Percentiles rank a stretch among this genome's conserved stretches.
These are phyloP conservation scores for Magnaporthiopsis rhizophila DNA, from an alignment of 2,329 filamentous ascomycete species.

Conservation along the genomic window DNA sequence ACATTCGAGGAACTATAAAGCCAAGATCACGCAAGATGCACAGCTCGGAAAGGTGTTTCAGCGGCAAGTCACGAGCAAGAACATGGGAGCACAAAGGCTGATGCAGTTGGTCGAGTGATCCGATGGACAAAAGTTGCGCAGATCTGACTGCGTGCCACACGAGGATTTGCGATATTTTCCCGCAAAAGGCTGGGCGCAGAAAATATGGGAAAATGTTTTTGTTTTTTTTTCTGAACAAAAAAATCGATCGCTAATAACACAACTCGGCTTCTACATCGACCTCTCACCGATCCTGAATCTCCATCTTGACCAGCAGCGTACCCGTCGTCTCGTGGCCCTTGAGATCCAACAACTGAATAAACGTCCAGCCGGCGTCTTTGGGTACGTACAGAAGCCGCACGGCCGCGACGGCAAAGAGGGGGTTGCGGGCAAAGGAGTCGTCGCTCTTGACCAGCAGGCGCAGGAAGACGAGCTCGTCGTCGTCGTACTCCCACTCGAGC, in stretches of 20 bases:
- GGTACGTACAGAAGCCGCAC: conserved; percentile 49
- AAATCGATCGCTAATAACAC: neutral
- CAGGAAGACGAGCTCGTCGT: conserved; percentile 58
- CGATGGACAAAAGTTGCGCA: too few relatives aligned
- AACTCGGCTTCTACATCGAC: neutral
- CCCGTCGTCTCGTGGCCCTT: conserved; percentile 57
- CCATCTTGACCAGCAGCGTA: conserved; percentile 53
- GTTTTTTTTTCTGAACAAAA: too few relatives aligned
- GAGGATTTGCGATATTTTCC: too few relatives aligned
- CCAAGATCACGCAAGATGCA: too few relatives aligned
- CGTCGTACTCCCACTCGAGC: conserved; percentile 60
- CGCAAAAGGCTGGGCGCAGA: too few relatives aligned
- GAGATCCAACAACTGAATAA: conserved; percentile 57
- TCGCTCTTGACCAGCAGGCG: conserved; percentile 61
- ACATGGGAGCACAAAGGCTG: too few relatives aligned
- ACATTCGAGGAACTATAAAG: too few relatives aligned
- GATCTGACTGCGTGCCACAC: too few relatives aligned
- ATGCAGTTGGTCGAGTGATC: too few relatives aligned
- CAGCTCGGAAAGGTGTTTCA: too few relatives aligned
- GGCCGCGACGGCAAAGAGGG: conserved; percentile 51
- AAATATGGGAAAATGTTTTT: too few relatives aligned
- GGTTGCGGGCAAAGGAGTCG: conserved; percentile 53
- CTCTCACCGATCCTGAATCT: conserved; percentile 25
- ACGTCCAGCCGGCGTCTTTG: conserved; percentile 47
- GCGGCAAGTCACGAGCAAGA: too few relatives aligned